phyloP scores from a whole-genome alignment of 371 early-diverging fungal species.

The Catenaria anguillulae region DNA sequence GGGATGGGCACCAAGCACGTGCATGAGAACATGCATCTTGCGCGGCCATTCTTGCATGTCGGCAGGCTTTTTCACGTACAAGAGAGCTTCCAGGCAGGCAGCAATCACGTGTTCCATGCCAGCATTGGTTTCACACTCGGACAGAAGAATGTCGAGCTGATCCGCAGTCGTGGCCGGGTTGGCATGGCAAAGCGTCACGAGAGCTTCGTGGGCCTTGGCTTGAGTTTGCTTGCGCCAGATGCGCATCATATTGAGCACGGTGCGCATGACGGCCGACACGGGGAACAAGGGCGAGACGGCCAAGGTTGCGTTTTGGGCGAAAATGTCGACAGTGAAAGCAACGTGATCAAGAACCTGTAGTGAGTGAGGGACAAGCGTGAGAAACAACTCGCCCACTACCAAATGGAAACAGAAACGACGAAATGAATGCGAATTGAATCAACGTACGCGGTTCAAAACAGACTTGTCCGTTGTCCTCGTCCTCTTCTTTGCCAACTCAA shows the following conservation, averaged over 20 bases:
- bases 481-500: neutral
- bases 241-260: neutral
- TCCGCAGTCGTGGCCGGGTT: neutral
- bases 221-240: conserved; percentile 1
- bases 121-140: neutral
- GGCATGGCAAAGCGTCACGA: conserved; percentile 2
- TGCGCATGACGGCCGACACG: neutral
- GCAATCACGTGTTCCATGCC: neutral
- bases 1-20: neutral
- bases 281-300: neutral
- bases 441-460: conserved; percentile 3
- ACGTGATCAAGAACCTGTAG: conserved; percentile 1
- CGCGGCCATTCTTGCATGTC: neutral
- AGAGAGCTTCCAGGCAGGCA: neutral
- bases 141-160: neutral
- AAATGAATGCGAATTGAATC: too few relatives aligned
- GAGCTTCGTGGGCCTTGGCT: neutral
- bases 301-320: neutral
- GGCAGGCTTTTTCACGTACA: neutral
- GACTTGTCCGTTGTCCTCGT: conserved; percentile 3
- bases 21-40: neutral
- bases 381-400: too few relatives aligned
- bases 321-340: conserved; percentile 1
- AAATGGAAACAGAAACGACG: too few relatives aligned
- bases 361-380: too few relatives aligned